Conservation (phyloP, 495 filamentous ascomycete genomes). For the Penicillium coffeae region DNA sequence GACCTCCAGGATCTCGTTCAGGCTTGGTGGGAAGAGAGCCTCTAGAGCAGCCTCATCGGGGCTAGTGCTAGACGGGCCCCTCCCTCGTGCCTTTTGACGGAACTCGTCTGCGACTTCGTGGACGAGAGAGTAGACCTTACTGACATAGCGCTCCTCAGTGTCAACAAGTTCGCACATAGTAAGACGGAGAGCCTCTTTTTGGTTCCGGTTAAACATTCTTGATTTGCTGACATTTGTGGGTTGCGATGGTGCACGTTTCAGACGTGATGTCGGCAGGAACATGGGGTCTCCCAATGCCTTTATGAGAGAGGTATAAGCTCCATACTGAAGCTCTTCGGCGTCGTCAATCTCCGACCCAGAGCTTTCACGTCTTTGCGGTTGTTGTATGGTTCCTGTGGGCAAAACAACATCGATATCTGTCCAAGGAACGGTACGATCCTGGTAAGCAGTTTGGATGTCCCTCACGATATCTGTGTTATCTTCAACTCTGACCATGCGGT, state of each 20-base stretch:
- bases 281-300: slow-evolving; percentile 74
- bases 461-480: slow-evolving; percentile 66
- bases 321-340: slow-evolving; percentile 62
- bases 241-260: slow-evolving; percentile 83
- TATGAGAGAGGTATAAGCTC: slow-evolving; percentile 67
- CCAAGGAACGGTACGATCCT: slow-evolving; percentile 73
- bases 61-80: slow-evolving; percentile 58
- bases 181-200: slow-evolving; percentile 77
- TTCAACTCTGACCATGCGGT: slow-evolving; percentile 73
- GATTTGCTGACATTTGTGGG: slow-evolving; percentile 71
- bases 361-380: slow-evolving; percentile 33
- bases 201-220: slow-evolving; percentile 68
- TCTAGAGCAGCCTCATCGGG: slow-evolving; percentile 68
- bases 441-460: slow-evolving; percentile 66
- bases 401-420: slow-evolving; percentile 86
- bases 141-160: slow-evolving; percentile 90
- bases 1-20: slow-evolving; percentile 70
- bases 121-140: slow-evolving; percentile 76
- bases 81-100: slow-evolving; percentile 59
- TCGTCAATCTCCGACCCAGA: slow-evolving; percentile 46
- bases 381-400: slow-evolving; percentile 67
- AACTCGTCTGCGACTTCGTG: slow-evolving; percentile 71
- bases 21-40: slow-evolving; percentile 73
- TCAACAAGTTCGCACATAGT: slow-evolving; percentile 91
- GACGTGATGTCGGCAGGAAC: slow-evolving; percentile 82